Evolutionary conservation across 805 yeast genomes (phyloP).

Genomic region (Ogataea neopini): DNA sequence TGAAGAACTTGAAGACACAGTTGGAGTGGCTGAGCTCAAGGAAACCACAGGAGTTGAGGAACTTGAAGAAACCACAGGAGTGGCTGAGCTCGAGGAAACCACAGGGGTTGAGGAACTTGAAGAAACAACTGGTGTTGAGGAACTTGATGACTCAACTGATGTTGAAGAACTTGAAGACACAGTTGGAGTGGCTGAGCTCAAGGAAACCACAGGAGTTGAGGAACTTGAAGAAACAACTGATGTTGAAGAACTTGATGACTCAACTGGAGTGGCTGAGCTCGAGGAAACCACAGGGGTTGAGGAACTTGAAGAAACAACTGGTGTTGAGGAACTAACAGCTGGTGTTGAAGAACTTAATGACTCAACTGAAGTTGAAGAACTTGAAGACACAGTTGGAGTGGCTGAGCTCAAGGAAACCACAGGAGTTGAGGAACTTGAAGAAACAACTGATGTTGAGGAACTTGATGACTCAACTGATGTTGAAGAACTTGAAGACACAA

Average conservation of each 20-base stretch:
- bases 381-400: neutral
- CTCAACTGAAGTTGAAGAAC: neutral
- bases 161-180: neutral
- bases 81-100: neutral
- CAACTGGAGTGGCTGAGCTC: neutral
- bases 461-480: neutral
- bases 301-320: neutral
- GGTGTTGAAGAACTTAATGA: neutral
- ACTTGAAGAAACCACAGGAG: no score
- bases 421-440: neutral
- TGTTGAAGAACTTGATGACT: neutral
- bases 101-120: neutral
- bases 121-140: no score
- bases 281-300: neutral
- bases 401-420: neutral
- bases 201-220: neutral
- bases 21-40: neutral
- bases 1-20: no score
- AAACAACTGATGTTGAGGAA: neutral
- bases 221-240: neutral
- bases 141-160: no score
- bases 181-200: no score
- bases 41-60: no score
- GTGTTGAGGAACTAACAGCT: neutral
- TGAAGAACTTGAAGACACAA: no score